Percentiles rank a stretch among this genome's conserved stretches.
Conservation (phyloP, 129 eudicot genomes). For the Heracleum sosnowskyi region DNA sequence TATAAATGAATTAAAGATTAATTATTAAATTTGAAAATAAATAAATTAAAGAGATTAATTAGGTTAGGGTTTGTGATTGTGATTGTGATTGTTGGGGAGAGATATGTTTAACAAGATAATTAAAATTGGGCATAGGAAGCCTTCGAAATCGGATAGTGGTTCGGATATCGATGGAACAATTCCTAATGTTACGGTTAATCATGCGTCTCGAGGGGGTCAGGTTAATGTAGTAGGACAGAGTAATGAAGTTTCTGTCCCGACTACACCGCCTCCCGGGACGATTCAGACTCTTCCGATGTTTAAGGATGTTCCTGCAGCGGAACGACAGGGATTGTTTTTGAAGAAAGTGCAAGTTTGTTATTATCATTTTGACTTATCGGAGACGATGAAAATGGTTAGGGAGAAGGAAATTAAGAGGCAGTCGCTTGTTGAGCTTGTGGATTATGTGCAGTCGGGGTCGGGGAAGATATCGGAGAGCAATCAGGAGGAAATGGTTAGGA, state of each 20-base stretch:
- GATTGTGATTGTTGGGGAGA: background rate
- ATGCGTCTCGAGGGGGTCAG: constrained; percentile 29
- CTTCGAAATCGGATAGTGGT: background rate
- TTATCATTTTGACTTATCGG: constrained; percentile 35
- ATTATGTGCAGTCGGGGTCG: constrained; percentile 36
- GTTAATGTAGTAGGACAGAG: constrained; percentile 2
- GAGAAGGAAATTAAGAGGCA: constrained; percentile 57
- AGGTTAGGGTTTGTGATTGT: background rate
- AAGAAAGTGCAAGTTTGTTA: constrained; percentile 38
- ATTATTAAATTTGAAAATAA: background rate
- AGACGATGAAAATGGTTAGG: constrained; percentile 34
- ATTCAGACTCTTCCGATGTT: constrained; percentile 38
- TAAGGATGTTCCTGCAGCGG: constrained; percentile 29
- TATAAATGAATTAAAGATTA: background rate
- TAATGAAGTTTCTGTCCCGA: constrained; percentile 1
- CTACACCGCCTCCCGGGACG: constrained; percentile 19
- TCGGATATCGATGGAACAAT: background rate
- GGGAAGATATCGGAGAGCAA: constrained; percentile 32
- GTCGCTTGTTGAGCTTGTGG: constrained; percentile 36
- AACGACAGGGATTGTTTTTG: constrained; percentile 34
- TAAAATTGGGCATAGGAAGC: background rate
- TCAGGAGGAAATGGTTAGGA: constrained; percentile 45
- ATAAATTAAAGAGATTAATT: background rate
- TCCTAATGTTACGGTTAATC: constrained; percentile 34
- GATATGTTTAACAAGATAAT: background rate